These are phyloP conservation scores for Myxozyma melibiosi DNA, from an alignment of 805 yeast species.

Conservation along the genomic window DNA sequence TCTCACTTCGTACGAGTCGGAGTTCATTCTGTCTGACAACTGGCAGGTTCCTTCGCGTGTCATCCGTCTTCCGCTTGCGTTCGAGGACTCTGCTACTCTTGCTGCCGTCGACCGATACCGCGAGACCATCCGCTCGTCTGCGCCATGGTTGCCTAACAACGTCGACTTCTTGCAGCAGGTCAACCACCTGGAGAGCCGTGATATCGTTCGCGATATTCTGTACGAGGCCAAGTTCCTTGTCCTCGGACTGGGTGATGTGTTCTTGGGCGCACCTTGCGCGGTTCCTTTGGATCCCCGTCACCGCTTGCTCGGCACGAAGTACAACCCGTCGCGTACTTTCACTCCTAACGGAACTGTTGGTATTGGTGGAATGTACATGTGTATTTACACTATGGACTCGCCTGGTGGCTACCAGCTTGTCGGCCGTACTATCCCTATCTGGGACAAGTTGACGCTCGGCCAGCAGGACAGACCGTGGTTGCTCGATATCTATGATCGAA, in stretches of 20 bases:
- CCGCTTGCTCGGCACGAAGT: conserved; percentile 86
- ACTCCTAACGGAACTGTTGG: conserved; percentile 98
- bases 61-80: conserved; percentile 90
- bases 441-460: conserved; percentile 91
- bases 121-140: conserved; percentile 89
- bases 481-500: conserved; percentile 87
- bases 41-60: conserved; percentile 88
- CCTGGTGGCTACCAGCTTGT: conserved; percentile 98
- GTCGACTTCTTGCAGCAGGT: conserved; percentile 92
- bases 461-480: conserved; percentile 83
- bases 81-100: conserved; percentile 86
- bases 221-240: conserved; percentile 90
- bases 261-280: conserved; percentile 98
- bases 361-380: conserved; percentile 98
- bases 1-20: conserved; percentile 73
- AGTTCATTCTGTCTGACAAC: conserved; percentile 68
- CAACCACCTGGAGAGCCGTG: conserved; percentile 70
- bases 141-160: conserved; percentile 98
- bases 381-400: conserved; percentile 95
- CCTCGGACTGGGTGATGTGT: conserved; percentile 94
- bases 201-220: conserved; percentile 77
- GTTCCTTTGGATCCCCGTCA: conserved; percentile 98
- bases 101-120: conserved; percentile 88
- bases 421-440: conserved; percentile 95
- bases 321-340: conserved; percentile 93